Base-by-base conservation (phyloP, 208 protist genomes). In the Crithidia thermophila region DNA sequence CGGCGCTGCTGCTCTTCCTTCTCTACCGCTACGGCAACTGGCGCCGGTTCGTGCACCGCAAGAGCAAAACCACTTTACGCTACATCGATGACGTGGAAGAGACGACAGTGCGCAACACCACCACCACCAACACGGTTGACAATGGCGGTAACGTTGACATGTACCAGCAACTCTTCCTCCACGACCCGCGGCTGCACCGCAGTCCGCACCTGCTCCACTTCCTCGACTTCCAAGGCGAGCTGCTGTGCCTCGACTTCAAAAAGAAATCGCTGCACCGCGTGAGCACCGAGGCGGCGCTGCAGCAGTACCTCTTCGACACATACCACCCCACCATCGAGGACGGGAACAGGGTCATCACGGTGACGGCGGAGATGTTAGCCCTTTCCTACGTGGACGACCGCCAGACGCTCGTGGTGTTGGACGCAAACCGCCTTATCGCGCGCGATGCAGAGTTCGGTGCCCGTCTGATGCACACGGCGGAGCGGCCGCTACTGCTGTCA, bases 381-480 rank as follows among this genome's bases (percentile, higher is more conserved):
- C 63, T 80, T 40, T 69, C 52, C 33, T 75, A 75, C 43, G 59
- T 80, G 6, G 69, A 66, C 50, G 53, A 71, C 0, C 23, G 37
- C 2, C 50, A 63, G 25, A 13, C 14, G 13, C 46, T 67, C 16
- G 75, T 90, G 2, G 80, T 84, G 33, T 56, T 90, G 52, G 85
- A 94, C 55, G 33, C 85, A 21, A 79, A 88, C 36, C 73, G 50
- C 14, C 83, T 94, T 21, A 52, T 91, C 13, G 43, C 59, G 25
- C 72, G 64, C 2, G 88, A 94, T 55, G 57, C 49, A 4, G 66
- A 81, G 11, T 75, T 89, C n/a, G 51, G 40, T 0, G 25, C 59
- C 9, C 82, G 85, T 3, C 77, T 91, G 80, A 39, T 25, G 23
- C 78, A 90, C 47, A 91, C 82, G 0, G 79, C 63, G n/a, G 69